These are phyloP conservation scores for Flaveria brownii DNA, from an alignment of 129 eudicot species.

Conservation along the genomic window DNA sequence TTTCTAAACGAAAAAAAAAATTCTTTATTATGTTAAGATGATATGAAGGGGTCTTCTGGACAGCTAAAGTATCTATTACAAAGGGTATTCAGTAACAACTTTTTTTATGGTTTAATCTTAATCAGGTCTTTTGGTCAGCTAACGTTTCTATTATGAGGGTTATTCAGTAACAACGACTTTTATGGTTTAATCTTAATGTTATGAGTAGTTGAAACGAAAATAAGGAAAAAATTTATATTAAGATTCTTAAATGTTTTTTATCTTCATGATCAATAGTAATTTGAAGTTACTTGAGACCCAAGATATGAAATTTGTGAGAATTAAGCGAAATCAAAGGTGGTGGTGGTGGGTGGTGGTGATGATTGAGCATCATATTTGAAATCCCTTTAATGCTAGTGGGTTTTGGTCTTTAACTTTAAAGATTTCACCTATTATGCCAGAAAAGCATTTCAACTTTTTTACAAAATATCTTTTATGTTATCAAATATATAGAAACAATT, in stretches of 20 bases:
- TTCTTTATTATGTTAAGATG: slow-evolving; percentile 17
- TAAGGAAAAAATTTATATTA: no score
- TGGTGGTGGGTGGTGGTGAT: slow-evolving; percentile 43
- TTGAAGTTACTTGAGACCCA: slow-evolving; percentile 27
- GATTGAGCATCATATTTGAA: slow-evolving; percentile 41
- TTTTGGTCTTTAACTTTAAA: slow-evolving; percentile 40
- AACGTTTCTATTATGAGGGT: no score
- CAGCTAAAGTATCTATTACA: no score
- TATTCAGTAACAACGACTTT: no score
- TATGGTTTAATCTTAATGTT: not conserved
- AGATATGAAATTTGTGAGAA: slow-evolving; percentile 19
- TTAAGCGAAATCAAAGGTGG: slow-evolving; percentile 30
- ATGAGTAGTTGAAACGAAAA: no score
- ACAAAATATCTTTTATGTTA: slow-evolving; percentile 32
- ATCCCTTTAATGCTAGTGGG: slow-evolving; percentile 46
- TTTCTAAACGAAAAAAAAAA: not conserved
- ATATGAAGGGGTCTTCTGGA: not conserved
- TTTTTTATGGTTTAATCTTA: no score
- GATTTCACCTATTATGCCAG: slow-evolving; percentile 43
- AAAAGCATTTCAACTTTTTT: slow-evolving; percentile 36
- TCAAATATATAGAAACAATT: slow-evolving; percentile 8
- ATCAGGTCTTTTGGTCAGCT: no score
- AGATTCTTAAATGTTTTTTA: not conserved
- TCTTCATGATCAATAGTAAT: slow-evolving; percentile 21
- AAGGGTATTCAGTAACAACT: no score